These are phyloP conservation scores for Nicotiana tomentosiformis DNA, from an alignment of 257 asterid species.

Conservation along the genomic window DNA sequence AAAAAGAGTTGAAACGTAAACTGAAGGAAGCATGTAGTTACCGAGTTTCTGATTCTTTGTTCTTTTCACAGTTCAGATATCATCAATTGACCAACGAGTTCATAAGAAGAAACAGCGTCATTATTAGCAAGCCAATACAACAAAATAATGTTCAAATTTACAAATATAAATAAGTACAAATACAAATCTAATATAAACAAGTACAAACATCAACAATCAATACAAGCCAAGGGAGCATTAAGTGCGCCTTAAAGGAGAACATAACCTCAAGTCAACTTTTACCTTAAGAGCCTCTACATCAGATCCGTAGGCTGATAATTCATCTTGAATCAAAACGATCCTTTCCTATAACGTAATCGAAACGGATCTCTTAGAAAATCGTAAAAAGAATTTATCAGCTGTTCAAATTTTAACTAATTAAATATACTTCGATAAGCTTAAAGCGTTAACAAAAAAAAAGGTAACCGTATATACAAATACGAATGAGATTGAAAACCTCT, in stretches of 20 bases:
- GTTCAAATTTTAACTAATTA: neutral
- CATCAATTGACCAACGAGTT: neutral
- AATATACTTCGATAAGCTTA: neutral
- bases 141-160: neutral
- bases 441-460: neutral
- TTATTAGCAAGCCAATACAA: neutral
- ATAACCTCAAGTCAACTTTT: neutral
- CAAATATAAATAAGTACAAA: conserved; percentile 1
- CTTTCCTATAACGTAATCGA: conserved; percentile 40
- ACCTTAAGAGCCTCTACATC: conserved; percentile 56
- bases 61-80: conserved; percentile 41
- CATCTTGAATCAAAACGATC: conserved; percentile 44
- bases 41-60: conserved; percentile 50
- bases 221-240: neutral
- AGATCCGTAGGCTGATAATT: conserved; percentile 40
- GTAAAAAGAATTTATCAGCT: neutral
- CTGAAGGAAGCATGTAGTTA: conserved; percentile 12
- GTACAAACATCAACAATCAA: neutral
- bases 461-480: neutral
- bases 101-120: neutral
- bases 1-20: neutral
- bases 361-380: neutral
- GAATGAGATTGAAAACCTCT: conserved; percentile 33
- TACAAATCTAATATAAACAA: neutral
- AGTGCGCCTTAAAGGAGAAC: neutral